Conservation (phyloP, 768 basidiomycete genomes). For the Lactarius trivialis region DNA sequence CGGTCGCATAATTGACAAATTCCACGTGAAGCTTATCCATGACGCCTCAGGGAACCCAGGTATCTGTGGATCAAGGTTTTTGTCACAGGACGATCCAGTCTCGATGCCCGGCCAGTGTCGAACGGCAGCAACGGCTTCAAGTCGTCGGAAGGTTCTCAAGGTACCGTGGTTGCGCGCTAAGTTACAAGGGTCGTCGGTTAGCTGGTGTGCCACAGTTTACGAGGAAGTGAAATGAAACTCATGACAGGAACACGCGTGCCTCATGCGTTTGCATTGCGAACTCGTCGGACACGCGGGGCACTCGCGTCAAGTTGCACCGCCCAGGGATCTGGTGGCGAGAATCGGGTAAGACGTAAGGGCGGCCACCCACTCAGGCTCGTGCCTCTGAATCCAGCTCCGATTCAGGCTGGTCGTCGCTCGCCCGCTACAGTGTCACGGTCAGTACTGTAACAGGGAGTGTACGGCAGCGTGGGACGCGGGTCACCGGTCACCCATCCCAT, state of each 20-base stretch:
- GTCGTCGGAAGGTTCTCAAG: neutral
- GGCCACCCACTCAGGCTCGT: too few species aligned
- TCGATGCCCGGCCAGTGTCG: neutral
- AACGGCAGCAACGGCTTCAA: neutral
- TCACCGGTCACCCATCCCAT: conserved; percentile 32
- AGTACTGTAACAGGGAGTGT: too few species aligned
- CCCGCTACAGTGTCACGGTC: too few species aligned
- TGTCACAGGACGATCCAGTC: neutral
- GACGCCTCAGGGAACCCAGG: neutral
- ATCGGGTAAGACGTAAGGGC: too few species aligned
- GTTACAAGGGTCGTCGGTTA: neutral
- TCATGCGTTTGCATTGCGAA: too few species aligned
- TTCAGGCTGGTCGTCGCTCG: too few species aligned
- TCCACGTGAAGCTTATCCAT: neutral
- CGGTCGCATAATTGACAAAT: neutral
- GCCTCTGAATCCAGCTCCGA: too few species aligned
- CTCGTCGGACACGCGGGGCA: too few species aligned
- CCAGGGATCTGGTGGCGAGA: too few species aligned
- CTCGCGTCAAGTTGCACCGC: too few species aligned
- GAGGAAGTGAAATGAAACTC: neutral
- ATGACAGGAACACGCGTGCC: neutral
- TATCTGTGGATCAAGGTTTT: neutral
- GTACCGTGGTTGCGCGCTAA: neutral
- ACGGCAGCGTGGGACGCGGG: conserved; percentile 28
- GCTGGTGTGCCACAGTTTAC: neutral